Base-by-base conservation (phyloP, 495 filamentous ascomycete species). In the Hypoxylon crocopeplum region DNA sequence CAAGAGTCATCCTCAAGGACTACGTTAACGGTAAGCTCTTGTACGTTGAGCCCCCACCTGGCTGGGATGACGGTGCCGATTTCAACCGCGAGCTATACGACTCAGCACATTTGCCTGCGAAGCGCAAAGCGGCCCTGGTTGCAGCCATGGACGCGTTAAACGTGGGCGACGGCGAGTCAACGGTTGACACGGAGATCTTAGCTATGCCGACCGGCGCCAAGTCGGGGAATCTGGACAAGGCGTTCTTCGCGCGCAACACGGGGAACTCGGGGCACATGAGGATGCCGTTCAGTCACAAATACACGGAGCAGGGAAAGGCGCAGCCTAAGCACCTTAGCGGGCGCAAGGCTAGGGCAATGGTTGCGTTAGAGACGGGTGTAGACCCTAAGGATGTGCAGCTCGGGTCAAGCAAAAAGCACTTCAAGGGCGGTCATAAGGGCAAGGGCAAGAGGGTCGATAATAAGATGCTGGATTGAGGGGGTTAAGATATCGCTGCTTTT, bases 1-100 rank as follows among this genome's bases (percentile, higher is more conserved):
- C 93, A 1, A 82, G 95, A 46, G 89, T 90, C 55, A 78, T 99
- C 11, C 83, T 99, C 13, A 99, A 99, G 72, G 95, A 99, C 76
- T 98, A 97, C 65, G 94, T 99, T 52, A 95, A 86, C 67, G 95
- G 95, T 49, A 97, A 96, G 73, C 84, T 99, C 2, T 82, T 97
- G 6, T 98, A 88, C 79, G 91, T 90, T 63, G 86, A 93, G 63
- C 93, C 95, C 11, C 95, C 95, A 0, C 92, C 91, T 1, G 75
- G 72, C n/a, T 81, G 86, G 32, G 85, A 88, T 50, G 89, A 97
- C 65, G 76, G 82, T 0, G 69, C 73, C 24, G 83, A 86, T 25
- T 99, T 97, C 81, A 99, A 99, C 73, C 72, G 78, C 34, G 94
- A 93, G 16, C 85, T 98, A 3, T 98, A 98, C 74, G 87, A 93